Evolutionary conservation across 495 filamentous ascomycete genomes (phyloP).

Genomic region (Haplographium delicatum): DNA sequence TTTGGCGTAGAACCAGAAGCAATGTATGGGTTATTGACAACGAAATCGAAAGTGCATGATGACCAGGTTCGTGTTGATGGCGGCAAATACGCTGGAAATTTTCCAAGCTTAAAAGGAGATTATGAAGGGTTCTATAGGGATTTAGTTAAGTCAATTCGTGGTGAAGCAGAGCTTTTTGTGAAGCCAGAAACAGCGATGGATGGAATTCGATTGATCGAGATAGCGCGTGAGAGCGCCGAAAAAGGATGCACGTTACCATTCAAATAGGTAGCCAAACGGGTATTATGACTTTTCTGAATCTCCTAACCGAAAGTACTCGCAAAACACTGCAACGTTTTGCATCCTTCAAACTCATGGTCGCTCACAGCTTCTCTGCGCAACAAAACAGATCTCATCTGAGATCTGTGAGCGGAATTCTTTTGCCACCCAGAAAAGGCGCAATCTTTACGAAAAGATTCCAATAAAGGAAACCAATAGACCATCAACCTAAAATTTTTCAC

Average conservation of each 20-base stretch:
- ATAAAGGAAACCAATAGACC: too few species aligned
- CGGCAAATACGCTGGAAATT: constrained; percentile 27
- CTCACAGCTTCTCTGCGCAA: too few species aligned
- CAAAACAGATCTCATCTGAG: too few species aligned
- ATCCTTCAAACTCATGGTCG: too few species aligned
- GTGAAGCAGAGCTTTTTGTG: constrained; percentile 42
- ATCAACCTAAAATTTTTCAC: too few species aligned
- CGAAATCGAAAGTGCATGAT: constrained; percentile 24
- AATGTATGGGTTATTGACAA: constrained; percentile 32
- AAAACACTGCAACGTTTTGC: too few species aligned
- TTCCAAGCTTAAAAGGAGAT: constrained; percentile 40
- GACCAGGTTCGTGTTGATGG: constrained; percentile 23
- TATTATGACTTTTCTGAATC: too few species aligned
- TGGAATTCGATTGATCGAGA: constrained; percentile 61
- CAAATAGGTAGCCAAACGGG: too few species aligned
- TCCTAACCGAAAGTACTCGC: too few species aligned
- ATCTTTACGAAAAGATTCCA: too few species aligned
- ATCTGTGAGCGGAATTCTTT: too few species aligned
- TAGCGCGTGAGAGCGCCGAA: constrained; percentile 35
- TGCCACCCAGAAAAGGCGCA: too few species aligned
- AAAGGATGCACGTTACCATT: constrained; percentile 3
- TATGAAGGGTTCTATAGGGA: constrained; percentile 62
- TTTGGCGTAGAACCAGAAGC: constrained; percentile 53
- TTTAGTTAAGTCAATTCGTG: constrained; percentile 43
- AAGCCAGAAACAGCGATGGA: constrained; percentile 55